Conservation (phyloP, 129 eudicot species). For the Cynara cardunculus region DNA sequence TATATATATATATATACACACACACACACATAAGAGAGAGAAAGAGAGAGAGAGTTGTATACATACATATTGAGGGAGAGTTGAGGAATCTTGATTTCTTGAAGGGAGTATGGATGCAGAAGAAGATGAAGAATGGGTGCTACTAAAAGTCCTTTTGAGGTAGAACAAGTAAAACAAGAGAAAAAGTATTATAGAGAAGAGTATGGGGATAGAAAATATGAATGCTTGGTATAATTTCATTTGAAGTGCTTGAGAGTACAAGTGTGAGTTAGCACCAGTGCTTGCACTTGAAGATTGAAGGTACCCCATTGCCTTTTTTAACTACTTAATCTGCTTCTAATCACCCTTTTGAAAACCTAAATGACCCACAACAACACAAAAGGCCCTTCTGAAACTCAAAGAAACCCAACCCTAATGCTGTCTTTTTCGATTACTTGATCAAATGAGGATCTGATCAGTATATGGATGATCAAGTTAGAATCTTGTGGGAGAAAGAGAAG, state of each 20-base stretch:
- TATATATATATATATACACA: neutral
- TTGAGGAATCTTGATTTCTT: conserved; percentile 31
- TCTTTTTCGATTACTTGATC: conserved; percentile 21
- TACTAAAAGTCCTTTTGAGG: conserved; percentile 45
- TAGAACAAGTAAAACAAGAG: conserved; percentile 69
- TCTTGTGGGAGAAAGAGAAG: conserved; percentile 14
- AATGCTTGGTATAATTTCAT: conserved; percentile 61
- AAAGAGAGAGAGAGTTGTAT: conserved; percentile 6
- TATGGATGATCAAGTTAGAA: conserved; percentile 14
- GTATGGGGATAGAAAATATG: conserved; percentile 71
- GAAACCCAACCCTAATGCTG: conserved; percentile 5
- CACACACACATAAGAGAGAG: neutral
- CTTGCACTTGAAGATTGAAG: conserved; percentile 40
- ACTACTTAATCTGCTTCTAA: conserved; percentile 3
- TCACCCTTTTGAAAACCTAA: neutral
- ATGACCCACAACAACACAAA: neutral
- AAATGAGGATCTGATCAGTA: neutral
- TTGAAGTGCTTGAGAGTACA: conserved; percentile 62
- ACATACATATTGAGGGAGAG: conserved; percentile 29
- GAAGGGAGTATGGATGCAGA: conserved; percentile 14
- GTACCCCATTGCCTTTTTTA: conserved; percentile 37
- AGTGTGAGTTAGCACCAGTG: conserved; percentile 38
- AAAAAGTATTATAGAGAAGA: conserved; percentile 58
- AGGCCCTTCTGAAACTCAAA: conserved; percentile 16
- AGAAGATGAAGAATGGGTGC: conserved; percentile 21